Percentiles rank a stretch among this genome's conserved stretches.
phyloP scores from a whole-genome alignment of 805 yeast species.

The Saccharomycopsis olivae region DNA sequence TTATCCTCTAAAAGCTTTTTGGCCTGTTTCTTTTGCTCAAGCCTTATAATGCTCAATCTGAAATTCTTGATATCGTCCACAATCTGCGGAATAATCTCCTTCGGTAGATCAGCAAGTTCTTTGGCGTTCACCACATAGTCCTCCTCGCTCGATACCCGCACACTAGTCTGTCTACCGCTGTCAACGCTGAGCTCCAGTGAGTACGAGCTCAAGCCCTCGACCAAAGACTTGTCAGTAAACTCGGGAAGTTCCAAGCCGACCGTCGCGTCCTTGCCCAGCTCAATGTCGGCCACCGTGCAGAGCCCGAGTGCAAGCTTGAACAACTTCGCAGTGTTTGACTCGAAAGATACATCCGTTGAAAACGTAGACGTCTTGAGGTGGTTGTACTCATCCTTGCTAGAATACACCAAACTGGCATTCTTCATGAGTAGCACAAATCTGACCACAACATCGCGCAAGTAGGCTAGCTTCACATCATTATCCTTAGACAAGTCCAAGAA shows the following conservation, averaged over 20 bases:
- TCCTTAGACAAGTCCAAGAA: slow-evolving; percentile 7
- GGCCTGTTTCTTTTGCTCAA: slow-evolving; percentile 42
- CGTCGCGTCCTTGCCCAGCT: no score
- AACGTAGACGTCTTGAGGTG: neutral
- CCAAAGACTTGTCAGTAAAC: no score
- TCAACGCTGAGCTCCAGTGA: no score
- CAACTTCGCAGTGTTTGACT: slow-evolving; percentile 7
- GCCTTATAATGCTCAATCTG: slow-evolving; percentile 40
- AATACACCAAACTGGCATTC: neutral
- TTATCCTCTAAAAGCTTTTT: slow-evolving; percentile 39
- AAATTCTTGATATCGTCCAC: slow-evolving; percentile 44
- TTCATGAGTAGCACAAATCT: slow-evolving; percentile 3
- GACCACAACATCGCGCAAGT: slow-evolving; percentile 4
- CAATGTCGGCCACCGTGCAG: neutral
- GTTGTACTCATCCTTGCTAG: slow-evolving; percentile 11
- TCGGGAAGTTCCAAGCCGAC: no score
- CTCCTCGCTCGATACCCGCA: no score
- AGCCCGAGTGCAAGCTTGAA: neutral
- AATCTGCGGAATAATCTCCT: slow-evolving; percentile 40
- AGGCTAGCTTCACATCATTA: slow-evolving; percentile 4
- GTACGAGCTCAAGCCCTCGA: no score
- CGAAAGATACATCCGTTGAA: neutral
- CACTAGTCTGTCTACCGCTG: no score
- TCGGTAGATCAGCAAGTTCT: slow-evolving; percentile 49
- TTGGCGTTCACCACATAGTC: slow-evolving; percentile 43